phyloP scores from a whole-genome alignment of 1,284 basidiomycete species.

The Ceratobasidium sp. region DNA sequence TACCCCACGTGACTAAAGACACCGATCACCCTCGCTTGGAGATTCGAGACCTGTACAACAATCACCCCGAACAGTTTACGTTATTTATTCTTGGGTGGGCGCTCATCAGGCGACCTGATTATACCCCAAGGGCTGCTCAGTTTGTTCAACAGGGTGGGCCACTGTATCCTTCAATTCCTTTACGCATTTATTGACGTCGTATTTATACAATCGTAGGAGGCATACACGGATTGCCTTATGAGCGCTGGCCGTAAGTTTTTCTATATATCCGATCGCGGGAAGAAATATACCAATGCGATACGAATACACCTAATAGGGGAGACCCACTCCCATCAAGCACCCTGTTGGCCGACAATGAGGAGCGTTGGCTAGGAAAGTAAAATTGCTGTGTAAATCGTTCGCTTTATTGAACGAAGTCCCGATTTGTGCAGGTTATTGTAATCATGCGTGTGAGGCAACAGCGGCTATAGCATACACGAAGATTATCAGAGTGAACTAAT shows the following conservation, averaged over 20 bases:
- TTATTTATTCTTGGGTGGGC: slow-evolving; percentile 32
- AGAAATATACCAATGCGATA: background rate
- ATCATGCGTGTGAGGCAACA: slow-evolving; percentile 15
- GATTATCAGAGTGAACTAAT: background rate
- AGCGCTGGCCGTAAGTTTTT: slow-evolving; percentile 31
- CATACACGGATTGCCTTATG: slow-evolving; percentile 40
- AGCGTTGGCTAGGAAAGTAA: background rate
- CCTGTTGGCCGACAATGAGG: background rate
- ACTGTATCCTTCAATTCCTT: too few species aligned
- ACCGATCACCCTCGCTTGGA: slow-evolving; percentile 29
- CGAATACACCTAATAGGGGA: background rate
- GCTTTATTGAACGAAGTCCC: background rate
- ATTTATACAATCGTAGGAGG: too few species aligned
- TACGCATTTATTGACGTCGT: too few species aligned
- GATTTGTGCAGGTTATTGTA: slow-evolving; percentile 20
- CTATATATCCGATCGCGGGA: background rate
- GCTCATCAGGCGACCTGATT: slow-evolving; percentile 17
- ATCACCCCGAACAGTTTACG: slow-evolving; percentile 37
- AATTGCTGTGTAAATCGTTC: background rate
- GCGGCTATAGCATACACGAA: background rate
- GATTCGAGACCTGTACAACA: slow-evolving; percentile 24
- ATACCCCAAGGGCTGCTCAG: slow-evolving; percentile 12
- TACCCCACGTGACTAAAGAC: too few species aligned
- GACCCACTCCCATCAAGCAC: slow-evolving; percentile 3
- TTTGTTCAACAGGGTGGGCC: slow-evolving; percentile 12